phyloP scores from a whole-genome alignment of 257 asterid genomes.

The Marsdenia floribunda region DNA sequence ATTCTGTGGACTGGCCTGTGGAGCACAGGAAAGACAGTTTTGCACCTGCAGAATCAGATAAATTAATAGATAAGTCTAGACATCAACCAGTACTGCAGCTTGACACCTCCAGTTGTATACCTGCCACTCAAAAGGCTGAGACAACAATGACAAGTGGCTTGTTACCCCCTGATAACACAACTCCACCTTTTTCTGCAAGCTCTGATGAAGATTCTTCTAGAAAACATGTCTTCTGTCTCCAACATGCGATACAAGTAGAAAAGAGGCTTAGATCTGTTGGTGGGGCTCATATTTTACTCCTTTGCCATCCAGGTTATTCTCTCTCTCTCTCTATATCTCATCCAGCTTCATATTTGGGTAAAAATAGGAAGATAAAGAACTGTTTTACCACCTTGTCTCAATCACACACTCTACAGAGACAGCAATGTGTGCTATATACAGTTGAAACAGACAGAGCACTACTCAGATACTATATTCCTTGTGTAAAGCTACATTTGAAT shows the following conservation, averaged over 20 bases:
- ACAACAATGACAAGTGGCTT: constrained; percentile 24
- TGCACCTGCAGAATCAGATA: constrained; percentile 34
- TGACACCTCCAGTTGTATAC: constrained; percentile 22
- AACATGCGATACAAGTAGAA: constrained; percentile 84
- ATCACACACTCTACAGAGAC: not conserved
- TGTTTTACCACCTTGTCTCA: not conserved
- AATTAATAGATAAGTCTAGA: constrained; percentile 31
- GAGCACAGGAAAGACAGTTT: constrained; percentile 26
- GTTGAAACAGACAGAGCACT: not conserved
- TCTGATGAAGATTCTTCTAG: constrained; percentile 84
- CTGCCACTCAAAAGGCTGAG: constrained; percentile 32
- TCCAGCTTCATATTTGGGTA: not conserved
- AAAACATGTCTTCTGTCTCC: constrained; percentile 91
- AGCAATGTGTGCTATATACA: not conserved
- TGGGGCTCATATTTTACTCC: constrained; percentile 73
- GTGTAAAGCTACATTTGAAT: not conserved
- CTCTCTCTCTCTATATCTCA: not conserved
- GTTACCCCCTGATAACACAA: constrained; percentile 26
- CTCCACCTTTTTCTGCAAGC: constrained; percentile 32
- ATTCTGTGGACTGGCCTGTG: constrained; percentile 30
- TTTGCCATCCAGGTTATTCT: constrained; percentile 93
- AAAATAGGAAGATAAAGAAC: not conserved
- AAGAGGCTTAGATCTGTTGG: constrained; percentile 66
- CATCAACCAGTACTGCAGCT: constrained; percentile 30
- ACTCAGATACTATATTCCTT: not conserved